Evolutionary conservation across 169 alveolate species (phyloP).

Genomic region (Cryptosporidium xiaoi): DNA sequence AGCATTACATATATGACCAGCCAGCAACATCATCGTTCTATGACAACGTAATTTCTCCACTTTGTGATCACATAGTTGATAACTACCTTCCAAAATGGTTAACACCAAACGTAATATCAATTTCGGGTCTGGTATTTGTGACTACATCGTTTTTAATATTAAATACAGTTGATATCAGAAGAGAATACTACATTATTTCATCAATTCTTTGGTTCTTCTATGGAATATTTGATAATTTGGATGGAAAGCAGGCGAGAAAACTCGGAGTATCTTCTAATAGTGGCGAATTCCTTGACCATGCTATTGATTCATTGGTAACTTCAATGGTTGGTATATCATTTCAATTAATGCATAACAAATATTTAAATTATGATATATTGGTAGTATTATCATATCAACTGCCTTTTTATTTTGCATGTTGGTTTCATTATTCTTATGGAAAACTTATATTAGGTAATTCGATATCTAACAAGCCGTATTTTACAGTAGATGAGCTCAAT

Average conservation of each 20-base stretch:
- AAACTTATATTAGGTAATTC: conserved; percentile 60
- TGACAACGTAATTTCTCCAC: conserved; percentile 32
- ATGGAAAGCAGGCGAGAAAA: conserved; percentile 77
- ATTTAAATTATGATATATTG: not conserved
- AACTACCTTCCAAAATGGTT: conserved; percentile 29
- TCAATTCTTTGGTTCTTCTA: conserved; percentile 48
- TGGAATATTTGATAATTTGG: conserved; percentile 72
- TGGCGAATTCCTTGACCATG: conserved; percentile 76
- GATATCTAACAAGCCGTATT: conserved; percentile 21
- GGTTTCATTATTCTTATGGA: conserved; percentile 68
- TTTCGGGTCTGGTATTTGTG: conserved; percentile 8
- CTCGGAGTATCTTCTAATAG: conserved; percentile 62
- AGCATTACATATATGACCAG: conserved; percentile 25
- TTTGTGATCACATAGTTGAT: conserved; percentile 34
- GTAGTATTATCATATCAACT: conserved; percentile 52
- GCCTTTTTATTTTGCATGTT: conserved; percentile 68
- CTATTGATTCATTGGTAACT: conserved; percentile 66
- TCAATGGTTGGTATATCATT: conserved; percentile 59
- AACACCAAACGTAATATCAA: conserved; percentile 38
- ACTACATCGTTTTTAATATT: conserved; percentile 7
- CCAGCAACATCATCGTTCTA: conserved; percentile 51
- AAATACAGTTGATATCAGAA: not conserved
- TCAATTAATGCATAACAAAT: conserved; percentile 50
- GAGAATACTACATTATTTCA: not conserved
- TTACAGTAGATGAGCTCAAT: conserved; percentile 73